Percentiles rank a stretch among this genome's conserved stretches.
Conservation (phyloP, 192 early-diverging fungal species). For the Coemansia sp. region DNA sequence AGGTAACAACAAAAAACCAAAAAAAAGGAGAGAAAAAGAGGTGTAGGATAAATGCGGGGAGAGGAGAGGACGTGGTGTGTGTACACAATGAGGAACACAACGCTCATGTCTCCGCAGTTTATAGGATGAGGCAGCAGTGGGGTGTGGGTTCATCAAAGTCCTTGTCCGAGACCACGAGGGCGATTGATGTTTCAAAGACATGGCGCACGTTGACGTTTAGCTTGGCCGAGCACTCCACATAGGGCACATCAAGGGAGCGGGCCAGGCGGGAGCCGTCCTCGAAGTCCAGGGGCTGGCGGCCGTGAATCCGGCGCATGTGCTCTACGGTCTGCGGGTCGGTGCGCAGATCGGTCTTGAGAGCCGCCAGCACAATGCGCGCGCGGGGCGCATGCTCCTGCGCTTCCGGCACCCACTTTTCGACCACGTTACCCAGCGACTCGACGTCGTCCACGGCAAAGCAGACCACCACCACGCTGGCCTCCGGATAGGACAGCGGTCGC, state of each 20-base stretch:
- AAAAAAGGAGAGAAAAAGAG: conserved; percentile 1
- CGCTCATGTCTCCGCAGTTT: not conserved
- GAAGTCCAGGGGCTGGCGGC: conserved; percentile 2
- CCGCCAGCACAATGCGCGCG: conserved; percentile 26
- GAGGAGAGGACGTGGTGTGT: too few relatives aligned
- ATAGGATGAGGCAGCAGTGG: conserved; percentile 32
- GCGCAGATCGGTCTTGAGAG: conserved; percentile 49
- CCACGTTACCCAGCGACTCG: conserved; percentile 77
- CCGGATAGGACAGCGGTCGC: conserved; percentile 86
- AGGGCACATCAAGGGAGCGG: conserved; percentile 62
- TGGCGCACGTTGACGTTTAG: conserved; percentile 18
- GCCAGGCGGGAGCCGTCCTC: conserved; percentile 63
- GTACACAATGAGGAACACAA: not conserved
- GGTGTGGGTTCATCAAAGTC: not conserved
- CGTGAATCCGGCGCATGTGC: conserved; percentile 52
- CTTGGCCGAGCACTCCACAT: conserved; percentile 77
- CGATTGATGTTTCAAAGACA: conserved; percentile 55
- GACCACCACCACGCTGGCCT: conserved; percentile 88
- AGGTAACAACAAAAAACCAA: not conserved
- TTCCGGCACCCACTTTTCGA: conserved; percentile 42
- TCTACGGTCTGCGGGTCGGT: conserved; percentile 14
- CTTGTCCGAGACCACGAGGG: conserved; percentile 31
- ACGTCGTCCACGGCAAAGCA: conserved; percentile 86
- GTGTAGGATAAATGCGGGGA: not conserved
- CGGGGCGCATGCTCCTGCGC: conserved; percentile 18